Base-by-base conservation (phyloP, 371 early-diverging fungal genomes). In the Mortierella sp. region DNA sequence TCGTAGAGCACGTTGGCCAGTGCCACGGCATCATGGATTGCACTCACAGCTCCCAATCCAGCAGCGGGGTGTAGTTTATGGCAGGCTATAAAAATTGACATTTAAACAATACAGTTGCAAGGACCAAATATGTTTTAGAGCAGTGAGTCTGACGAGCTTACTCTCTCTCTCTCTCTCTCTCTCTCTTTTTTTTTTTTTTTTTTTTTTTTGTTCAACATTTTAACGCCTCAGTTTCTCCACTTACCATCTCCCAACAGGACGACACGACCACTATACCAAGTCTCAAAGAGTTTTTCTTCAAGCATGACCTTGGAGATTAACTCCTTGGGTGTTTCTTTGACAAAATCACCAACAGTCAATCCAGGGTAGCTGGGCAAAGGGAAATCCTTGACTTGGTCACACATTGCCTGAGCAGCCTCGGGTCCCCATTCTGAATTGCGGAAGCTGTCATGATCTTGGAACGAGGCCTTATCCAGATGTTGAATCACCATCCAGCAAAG, bases 1-100 rank as follows among this genome's bases (percentile, higher is more conserved):
- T 67, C 67, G 3, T 67, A 67, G 5, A 67, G 44, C 14, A 45
- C 25, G 43, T 67, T 67, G 28, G 60, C 67, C 9, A 67, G 16
- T 0, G 21, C 55, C 3, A 53, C 55, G 0, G 60, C 37, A 15
- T 67, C 67, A n/a, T 67, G 67, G 19, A 67, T 53, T 6, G 67
- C 60, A 23, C 25, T 60, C 25, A 67, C 67, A 4, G 67, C 60
- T 2, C 67, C 67, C 19, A 46, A 57, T 12, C 57, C 65, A 12
- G 57, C 23, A 46, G 57, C 57, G 5, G 65, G 65, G 5, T 57
- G 65, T 0, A 64, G 37, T 57, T 64, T 18, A 37, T 37, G 37
- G 37, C 37, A 37, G 9, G 37, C 37, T 37, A 37, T 5, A 37
- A 37, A 9, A 5, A 37, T 37, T 37, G 9, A 37, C 37, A 37